phyloP scores from a whole-genome alignment of 2,329 filamentous ascomycete species.

The Fusarium albidum region DNA sequence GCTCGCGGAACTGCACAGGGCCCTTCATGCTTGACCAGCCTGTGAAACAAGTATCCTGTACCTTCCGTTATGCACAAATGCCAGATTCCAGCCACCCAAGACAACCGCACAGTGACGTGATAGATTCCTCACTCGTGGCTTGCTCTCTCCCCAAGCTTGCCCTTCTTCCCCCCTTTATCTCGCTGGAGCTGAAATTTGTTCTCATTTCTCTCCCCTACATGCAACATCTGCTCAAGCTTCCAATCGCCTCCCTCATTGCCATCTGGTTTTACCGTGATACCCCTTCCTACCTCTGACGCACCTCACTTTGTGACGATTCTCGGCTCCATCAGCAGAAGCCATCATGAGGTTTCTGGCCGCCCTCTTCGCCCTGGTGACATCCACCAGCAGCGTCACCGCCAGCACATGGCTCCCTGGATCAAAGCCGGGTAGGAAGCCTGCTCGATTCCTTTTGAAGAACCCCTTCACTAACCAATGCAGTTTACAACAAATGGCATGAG shows the following conservation, averaged over 20 bases:
- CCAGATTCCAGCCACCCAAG: constrained; percentile 35
- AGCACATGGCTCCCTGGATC: constrained; percentile 81
- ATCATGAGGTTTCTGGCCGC: constrained; percentile 82
- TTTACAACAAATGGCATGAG: constrained; percentile 99
- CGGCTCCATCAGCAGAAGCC: constrained; percentile 6
- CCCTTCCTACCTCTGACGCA: constrained; percentile 1
- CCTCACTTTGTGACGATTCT: background rate
- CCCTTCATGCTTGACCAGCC: constrained; percentile 16
- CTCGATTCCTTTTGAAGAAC: no score
- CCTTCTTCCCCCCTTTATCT: constrained; percentile 18
- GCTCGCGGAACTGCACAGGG: constrained; percentile 16
- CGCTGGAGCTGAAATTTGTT: constrained; percentile 11
- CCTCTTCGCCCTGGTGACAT: constrained; percentile 75
- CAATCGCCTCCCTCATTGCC: background rate
- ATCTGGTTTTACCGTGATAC: constrained; percentile 17
- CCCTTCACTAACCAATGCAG: constrained; percentile 54
- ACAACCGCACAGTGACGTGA: constrained; percentile 40
- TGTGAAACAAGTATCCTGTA: constrained; percentile 27
- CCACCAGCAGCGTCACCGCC: constrained; percentile 73
- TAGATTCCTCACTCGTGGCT: constrained; percentile 36
- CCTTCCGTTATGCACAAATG: constrained; percentile 15
- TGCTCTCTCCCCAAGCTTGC: constrained; percentile 15
- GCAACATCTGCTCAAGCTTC: no score
- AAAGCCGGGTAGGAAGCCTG: constrained; percentile 73
- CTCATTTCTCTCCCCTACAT: constrained; percentile 17